phyloP scores from a whole-genome alignment of 306 rosid species.

The Pyrus communis region DNA sequence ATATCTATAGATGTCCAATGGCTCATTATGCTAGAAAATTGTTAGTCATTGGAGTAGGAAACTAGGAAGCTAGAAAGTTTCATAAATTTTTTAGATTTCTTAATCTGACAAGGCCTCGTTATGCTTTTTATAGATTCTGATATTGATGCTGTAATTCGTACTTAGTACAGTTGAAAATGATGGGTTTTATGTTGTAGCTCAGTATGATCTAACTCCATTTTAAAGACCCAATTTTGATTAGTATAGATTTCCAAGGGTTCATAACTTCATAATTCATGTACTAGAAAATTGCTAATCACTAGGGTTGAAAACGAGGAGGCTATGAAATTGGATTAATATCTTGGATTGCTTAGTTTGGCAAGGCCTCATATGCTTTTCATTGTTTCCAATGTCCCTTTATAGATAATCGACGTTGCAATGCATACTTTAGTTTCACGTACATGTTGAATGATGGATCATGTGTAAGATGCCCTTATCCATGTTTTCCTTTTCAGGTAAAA shows the following conservation, averaged over 20 bases:
- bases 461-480: neutral
- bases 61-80: neutral
- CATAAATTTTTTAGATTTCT: neutral
- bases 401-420: neutral
- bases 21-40: neutral
- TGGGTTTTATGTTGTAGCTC: neutral
- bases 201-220: neutral
- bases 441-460: neutral
- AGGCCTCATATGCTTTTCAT: neutral
- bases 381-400: neutral
- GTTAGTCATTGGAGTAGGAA: neutral
- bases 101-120: neutral
- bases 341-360: neutral
- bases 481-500: conserved; percentile 39
- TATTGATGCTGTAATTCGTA: neutral
- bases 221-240: neutral
- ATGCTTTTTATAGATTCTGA: neutral
- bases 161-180: neutral
- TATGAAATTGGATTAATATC: neutral
- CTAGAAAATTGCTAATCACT: too few relatives aligned
- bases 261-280: too few relatives aligned
- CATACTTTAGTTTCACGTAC: neutral
- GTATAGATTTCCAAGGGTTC: neutral
- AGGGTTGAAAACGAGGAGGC: neutral
- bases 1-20: neutral